Base-by-base conservation (phyloP, 345 rosid genomes). In the Microthlaspi erraticum region DNA sequence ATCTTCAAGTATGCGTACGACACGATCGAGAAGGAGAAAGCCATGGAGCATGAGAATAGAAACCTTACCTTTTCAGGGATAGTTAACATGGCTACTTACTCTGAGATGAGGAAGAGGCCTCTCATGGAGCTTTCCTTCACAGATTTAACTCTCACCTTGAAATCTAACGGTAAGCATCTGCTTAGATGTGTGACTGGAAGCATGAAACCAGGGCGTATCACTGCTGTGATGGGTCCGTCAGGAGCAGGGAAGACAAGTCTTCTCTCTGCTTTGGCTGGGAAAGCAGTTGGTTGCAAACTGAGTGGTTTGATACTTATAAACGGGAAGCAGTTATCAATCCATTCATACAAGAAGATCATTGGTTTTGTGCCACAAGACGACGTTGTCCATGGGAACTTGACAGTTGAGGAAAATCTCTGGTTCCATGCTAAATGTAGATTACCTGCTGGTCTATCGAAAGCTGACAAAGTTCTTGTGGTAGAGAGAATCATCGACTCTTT, bases 221-320 rank as follows among this genome's bases (percentile, higher is more conserved):
- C 97, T 5, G 89, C 99, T 58, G 96, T 91, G 70, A 94, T 91
- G 99, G 99, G 99, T 67, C 99, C 98, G 46, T 94, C 99, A 16
- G 97, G 98, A 52, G 98, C 99, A 60, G 98, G 99, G 37, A 89
- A 91, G 81, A 94, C 97, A n/a, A 86, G 93, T 5, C 93, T 91
- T 65, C 88, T 94, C 13, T 84, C 90, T 64, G 93, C 98, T 44
- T 78, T 94, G 59, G 96, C 91, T 7, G 98, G 98, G 33, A 94
- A 88, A 83, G 85, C 98, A 20, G 80, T 85, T 29, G 95, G 96
- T 9, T 91, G 92, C 84, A 85, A 76, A 44, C 66, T 75, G 57
- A 82, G 76, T 60, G 98, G 99, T 64, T 63, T 69, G 73, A 82
- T 94, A 79, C 83, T 83, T 64, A 82, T 94, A 66, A 94, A 94